These are phyloP conservation scores for Debaryomyces prosopidis DNA, from an alignment of 805 yeast genomes.

Conservation along the genomic window DNA sequence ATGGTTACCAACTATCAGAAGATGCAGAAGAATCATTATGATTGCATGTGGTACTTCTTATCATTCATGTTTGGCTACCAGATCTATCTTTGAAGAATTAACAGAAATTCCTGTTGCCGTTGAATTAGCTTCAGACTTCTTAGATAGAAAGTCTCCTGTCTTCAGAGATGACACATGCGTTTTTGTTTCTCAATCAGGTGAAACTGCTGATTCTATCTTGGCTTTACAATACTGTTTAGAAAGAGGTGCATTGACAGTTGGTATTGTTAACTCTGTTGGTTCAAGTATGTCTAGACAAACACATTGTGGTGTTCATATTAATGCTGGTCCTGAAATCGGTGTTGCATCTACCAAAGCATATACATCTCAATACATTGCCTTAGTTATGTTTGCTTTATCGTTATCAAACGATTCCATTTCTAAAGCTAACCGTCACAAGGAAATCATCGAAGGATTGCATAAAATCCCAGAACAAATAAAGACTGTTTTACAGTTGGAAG, in stretches of 20 bases:
- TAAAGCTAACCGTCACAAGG: conserved; percentile 69
- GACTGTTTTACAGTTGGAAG: conserved; percentile 71
- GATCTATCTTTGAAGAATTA: conserved; percentile 94
- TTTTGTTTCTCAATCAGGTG: conserved; percentile 98
- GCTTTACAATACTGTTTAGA: conserved; percentile 95
- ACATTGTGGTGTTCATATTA: conserved; percentile 98
- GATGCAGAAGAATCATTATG: conserved; percentile 95
- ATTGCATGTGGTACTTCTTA: conserved; percentile 99
- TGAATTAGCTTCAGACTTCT: conserved; percentile 90
- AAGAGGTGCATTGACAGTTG: conserved; percentile 95
- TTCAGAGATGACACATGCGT: conserved; percentile 97
- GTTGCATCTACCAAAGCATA: conserved; percentile 99
- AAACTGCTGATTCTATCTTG: conserved; percentile 95
- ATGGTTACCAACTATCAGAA: conserved; percentile 83
- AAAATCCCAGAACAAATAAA: conserved; percentile 84
- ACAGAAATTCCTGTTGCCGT: conserved; percentile 93
- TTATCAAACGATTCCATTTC: conserved; percentile 89
- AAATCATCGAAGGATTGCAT: conserved; percentile 83
- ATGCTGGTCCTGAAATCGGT: conserved; percentile 99
- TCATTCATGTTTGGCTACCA: conserved; percentile 96
- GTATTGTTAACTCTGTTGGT: conserved; percentile 97
- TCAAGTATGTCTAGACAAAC: conserved; percentile 95
- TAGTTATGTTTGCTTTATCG: conserved; percentile 95
- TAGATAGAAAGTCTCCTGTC: conserved; percentile 94
- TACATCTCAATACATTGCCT: conserved; percentile 96